Conservation (phyloP, 2,329 filamentous ascomycete species). For the Elsinoe fawcettii region DNA sequence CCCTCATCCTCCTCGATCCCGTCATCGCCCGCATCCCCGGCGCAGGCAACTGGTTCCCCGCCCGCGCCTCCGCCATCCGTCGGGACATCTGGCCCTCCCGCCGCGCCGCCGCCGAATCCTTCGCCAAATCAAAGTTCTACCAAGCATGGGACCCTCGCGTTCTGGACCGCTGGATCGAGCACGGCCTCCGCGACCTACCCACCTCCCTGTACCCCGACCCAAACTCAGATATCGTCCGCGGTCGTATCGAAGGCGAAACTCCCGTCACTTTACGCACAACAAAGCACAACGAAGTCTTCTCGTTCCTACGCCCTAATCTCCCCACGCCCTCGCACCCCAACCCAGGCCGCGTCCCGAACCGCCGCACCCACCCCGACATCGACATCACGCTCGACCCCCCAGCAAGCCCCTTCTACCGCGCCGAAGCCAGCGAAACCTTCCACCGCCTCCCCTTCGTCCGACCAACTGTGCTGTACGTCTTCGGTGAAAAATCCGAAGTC, state of each 20-base stretch:
- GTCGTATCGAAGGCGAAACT: conserved; percentile 28
- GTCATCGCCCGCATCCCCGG: conserved; percentile 54
- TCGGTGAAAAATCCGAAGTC: conserved; percentile 54
- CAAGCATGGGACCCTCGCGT: conserved; percentile 73
- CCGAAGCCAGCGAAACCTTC: conserved; percentile 54
- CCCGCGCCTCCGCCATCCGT: conserved; percentile 59
- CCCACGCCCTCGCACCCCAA: conserved; percentile 20
- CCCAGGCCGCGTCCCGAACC: conserved; percentile 30
- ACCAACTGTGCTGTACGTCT: conserved; percentile 61
- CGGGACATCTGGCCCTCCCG: conserved; percentile 78
- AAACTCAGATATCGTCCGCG: not conserved
- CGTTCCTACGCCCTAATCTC: conserved; percentile 59
- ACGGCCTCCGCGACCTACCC: conserved; percentile 69
- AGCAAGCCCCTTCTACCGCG: conserved; percentile 56
- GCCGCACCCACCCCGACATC: conserved; percentile 38
- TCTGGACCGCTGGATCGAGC: conserved; percentile 61
- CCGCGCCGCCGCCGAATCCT: conserved; percentile 56
- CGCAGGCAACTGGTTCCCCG: conserved; percentile 28
- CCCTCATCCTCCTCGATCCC: conserved; percentile 74
- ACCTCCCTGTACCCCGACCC: conserved; percentile 50
- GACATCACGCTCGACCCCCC: conserved; percentile 26
- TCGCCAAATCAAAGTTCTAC: conserved; percentile 68
- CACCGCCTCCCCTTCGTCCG: conserved; percentile 52
- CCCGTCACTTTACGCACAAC: conserved; percentile 68
- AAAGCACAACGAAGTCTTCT: conserved; percentile 82